Evolutionary conservation across 768 basidiomycete genomes (phyloP), one percentile per base, ranked within the genome.

Genomic region (Psilocybe tampanensis): DNA sequence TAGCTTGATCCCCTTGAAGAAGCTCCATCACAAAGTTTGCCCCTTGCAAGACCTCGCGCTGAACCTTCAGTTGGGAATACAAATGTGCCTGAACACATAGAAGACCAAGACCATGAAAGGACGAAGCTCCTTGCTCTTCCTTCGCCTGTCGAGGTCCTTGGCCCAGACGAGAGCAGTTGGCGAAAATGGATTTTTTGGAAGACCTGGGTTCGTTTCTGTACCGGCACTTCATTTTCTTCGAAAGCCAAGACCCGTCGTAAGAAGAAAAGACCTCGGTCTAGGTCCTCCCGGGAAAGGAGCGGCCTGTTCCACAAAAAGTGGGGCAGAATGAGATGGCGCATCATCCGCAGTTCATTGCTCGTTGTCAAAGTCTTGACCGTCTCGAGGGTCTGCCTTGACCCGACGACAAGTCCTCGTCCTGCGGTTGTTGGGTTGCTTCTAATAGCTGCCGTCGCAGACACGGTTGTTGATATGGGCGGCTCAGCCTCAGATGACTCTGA

Each of bases 1-100:
- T 19, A 69, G 68, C 60, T 69, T 41, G 68, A 69, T 39, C 68
- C 68, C 9, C 43, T 67, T 15, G 52, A 23, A 34, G 58, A 50
- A 0, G 33, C 47, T 15, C 50, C 47, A 7, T 52, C 60, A 15
- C 34, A 50, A 11, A 60, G 47, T 23, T 44, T 69, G 21, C 58
- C 66, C 3, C 36, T 69, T 15, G 54, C 64, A 24, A 60, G 65
- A 6, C 59, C 59, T 32, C 41, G 59, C 34, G 34, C 33, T 22
- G 52, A 59, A 11, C 45, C 49, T 36, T 41, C 60, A 1, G 39
- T 39, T 24, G 19, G 43, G 22, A 29, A 9, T 29, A 32, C 45
- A 18, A 36, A 32, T 36, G 29, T 48, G 22, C 17, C 52, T 19
- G 55, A 49, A 15, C 18, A 44, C 3, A 12, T 41, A 3, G 24